Evolutionary conservation across 768 basidiomycete genomes (phyloP).

Genomic region (Podaxis carcinomalis): DNA sequence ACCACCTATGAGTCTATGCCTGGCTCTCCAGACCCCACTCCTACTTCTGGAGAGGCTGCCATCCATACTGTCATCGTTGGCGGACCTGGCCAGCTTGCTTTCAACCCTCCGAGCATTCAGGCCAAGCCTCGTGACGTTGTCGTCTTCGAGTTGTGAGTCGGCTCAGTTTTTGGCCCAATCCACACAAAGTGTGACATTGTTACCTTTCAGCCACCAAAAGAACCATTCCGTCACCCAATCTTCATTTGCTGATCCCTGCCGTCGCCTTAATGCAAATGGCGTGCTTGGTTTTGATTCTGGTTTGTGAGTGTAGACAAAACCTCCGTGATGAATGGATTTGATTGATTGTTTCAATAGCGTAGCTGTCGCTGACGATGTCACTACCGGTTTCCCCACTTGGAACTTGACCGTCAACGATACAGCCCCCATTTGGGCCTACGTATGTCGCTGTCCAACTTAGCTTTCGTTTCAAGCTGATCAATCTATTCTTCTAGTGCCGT

Average conservation of each 20-base stretch:
- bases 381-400: constrained; percentile 46
- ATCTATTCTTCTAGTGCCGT: constrained; percentile 29
- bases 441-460: constrained; percentile 19
- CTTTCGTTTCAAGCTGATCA: not conserved
- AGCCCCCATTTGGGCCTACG: constrained; percentile 54
- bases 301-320: constrained; percentile 36
- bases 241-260: constrained; percentile 57
- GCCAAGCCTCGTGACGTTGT: constrained; percentile 53
- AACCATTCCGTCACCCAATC: constrained; percentile 68
- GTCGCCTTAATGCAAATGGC: constrained; percentile 34
- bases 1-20: constrained; percentile 56
- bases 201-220: constrained; percentile 46
- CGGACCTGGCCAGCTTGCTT: constrained; percentile 40
- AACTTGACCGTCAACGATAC: constrained; percentile 57
- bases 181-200: constrained; percentile 1
- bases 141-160: constrained; percentile 55
- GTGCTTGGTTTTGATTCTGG: constrained; percentile 50
- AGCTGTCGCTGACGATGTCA: constrained; percentile 37
- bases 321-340: not conserved
- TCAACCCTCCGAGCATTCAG: constrained; percentile 44
- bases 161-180: not conserved
- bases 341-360: constrained; percentile 20
- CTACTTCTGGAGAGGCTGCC: constrained; percentile 39
- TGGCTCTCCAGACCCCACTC: constrained; percentile 50
- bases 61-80: constrained; percentile 56